Conservation (phyloP, 2,329 filamentous ascomycete species). For the Bipolaris victoriae region DNA sequence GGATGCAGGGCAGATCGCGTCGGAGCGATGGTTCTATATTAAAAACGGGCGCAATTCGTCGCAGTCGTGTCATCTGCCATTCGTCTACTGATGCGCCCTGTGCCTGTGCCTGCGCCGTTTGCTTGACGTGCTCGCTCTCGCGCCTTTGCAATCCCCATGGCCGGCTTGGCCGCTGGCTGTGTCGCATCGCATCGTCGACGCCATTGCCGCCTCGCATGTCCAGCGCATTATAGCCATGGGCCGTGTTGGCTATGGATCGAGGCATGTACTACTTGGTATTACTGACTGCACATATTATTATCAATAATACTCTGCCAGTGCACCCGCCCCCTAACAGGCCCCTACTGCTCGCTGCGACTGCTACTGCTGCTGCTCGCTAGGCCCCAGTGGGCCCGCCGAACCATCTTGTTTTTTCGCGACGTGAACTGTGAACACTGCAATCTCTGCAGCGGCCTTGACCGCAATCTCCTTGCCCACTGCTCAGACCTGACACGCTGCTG, state of each 20-base stretch:
- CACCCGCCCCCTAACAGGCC: neutral
- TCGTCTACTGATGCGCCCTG: slow-evolving; percentile 9
- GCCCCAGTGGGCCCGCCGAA: slow-evolving; percentile 20
- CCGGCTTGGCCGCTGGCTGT: too few relatives aligned
- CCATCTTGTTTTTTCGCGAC: slow-evolving; percentile 29
- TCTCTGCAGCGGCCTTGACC: slow-evolving; percentile 15
- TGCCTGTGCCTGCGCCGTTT: neutral
- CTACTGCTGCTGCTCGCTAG: too few relatives aligned
- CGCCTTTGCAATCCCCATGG: too few relatives aligned
- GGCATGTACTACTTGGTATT: too few relatives aligned
- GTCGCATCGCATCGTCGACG: slow-evolving; percentile 1
- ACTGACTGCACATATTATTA: too few relatives aligned
- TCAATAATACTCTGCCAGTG: slow-evolving; percentile 6
- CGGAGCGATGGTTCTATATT: slow-evolving; percentile 34
- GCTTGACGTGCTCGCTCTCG: too few relatives aligned
- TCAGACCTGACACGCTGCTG: slow-evolving; percentile 17
- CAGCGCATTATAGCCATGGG: neutral
- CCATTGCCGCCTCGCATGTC: slow-evolving; percentile 2
- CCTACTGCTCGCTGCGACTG: neutral
- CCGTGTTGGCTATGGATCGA: slow-evolving; percentile 3
- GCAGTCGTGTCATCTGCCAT: slow-evolving; percentile 13
- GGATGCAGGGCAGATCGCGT: slow-evolving; percentile 30
- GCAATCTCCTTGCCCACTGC: slow-evolving; percentile 18
- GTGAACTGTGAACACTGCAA: slow-evolving; percentile 29
- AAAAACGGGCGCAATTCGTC: slow-evolving; percentile 19